Base-by-base conservation (phyloP, 2,329 filamentous ascomycete genomes). In the Neofusicoccum sp. region DNA sequence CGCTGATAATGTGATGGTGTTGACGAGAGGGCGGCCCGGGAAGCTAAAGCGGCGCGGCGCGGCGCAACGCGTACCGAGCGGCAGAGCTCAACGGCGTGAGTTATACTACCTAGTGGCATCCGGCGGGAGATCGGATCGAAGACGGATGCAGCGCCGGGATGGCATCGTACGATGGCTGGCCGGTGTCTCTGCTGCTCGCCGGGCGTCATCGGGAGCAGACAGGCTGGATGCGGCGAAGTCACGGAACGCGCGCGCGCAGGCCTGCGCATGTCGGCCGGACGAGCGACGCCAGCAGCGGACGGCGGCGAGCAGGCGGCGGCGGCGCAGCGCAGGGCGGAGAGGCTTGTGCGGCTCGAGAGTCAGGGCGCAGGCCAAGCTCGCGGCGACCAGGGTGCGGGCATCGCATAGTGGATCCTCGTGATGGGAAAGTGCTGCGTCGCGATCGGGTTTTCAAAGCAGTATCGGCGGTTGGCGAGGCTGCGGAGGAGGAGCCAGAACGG, bases 341-440 rank as follows among this genome's bases (percentile, higher is more conserved):
- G 22, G 22, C 22, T 22, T 22, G 22, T 22, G 22, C 22, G 52
- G 29, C 28, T 33, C 11, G 14, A 47, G 54, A 47, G 54, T 58
- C 54, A 58, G 54, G 54, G 31, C 31, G 41, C 54, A 58, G 54
- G 54, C 41, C 54, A 45, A 56, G 39, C 39, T 44, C 37, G 41
- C 14, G 34, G 37, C 41, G 31, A 58, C 56, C 33, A 60, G 56
- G 56, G 56, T 29, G 22, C 22, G 22, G 22, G 22, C 22, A 22
- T 22, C 22, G 22, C 22, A 22, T 22, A 22, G 22, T 22, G 22
- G 22, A 22, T 22, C 22, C 22, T 22, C 16, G 44, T 49, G 56
- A 60, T 60, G 56, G 56, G 56, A 60, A 60, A 60, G 56, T 48
- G 44, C 41, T 34, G n/a, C 29, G 49, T 60, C 43, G 56, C 33